Conservation (phyloP, 2,329 filamentous ascomycete species). For the Ophiostoma tasmaniense region DNA sequence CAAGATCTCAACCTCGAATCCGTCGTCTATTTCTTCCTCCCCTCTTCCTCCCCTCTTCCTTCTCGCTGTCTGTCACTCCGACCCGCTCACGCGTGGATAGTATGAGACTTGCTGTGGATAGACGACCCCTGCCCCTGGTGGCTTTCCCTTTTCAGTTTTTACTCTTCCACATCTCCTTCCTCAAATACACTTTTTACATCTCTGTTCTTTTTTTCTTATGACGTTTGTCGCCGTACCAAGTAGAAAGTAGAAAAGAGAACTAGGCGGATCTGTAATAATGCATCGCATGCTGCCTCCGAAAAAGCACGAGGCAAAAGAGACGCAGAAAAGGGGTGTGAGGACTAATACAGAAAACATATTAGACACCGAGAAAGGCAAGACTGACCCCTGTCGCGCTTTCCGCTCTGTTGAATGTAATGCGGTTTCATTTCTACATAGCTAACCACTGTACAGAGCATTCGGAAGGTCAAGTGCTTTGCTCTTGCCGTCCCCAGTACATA, state of each 20-base stretch:
- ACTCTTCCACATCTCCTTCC: neutral
- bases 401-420: slow-evolving; percentile 17
- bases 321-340: neutral
- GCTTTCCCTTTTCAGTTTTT: neutral
- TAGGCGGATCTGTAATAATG: neutral
- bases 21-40: neutral
- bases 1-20: neutral
- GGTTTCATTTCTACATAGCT: slow-evolving; percentile 18
- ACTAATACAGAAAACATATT: neutral
- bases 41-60: neutral
- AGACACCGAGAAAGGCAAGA: slow-evolving; percentile 15
- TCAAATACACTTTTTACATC: neutral
- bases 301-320: neutral
- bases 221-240: neutral
- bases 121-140: neutral
- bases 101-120: slow-evolving; percentile 7
- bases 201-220: neutral
- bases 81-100: neutral
- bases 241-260: neutral
- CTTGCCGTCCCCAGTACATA: neutral
- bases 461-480: neutral
- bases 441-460: neutral
- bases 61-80: neutral
- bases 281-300: neutral
- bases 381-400: slow-evolving; percentile 17